phyloP scores from a whole-genome alignment of 306 rosid species.

The Begonia peltatifolia region DNA sequence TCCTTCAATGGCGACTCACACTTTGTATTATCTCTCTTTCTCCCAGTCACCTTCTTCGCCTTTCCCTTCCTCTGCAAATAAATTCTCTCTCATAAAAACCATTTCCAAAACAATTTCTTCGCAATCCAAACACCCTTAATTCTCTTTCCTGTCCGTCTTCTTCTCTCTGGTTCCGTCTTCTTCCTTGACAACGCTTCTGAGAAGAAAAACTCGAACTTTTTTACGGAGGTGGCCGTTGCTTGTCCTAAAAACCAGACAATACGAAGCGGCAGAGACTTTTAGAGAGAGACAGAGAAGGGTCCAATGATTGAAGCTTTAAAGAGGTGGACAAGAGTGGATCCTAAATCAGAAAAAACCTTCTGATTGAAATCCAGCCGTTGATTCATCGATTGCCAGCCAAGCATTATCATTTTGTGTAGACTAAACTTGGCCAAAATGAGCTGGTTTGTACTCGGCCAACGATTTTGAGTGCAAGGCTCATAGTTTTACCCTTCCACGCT shows the following conservation, averaged over 20 bases:
- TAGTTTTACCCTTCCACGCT: neutral
- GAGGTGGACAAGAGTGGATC: constrained; percentile 26
- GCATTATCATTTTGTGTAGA: constrained; percentile 18
- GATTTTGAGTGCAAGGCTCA: neutral
- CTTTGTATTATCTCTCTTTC: constrained; percentile 48
- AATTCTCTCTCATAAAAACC: constrained; percentile 62
- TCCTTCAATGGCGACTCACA: constrained; percentile 31
- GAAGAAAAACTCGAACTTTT: constrained; percentile 12
- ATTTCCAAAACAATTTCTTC: constrained; percentile 26
- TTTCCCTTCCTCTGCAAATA: constrained; percentile 33
- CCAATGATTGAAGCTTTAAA: constrained; percentile 63
- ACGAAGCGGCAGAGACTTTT: constrained; percentile 10
- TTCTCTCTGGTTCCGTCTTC: neutral
- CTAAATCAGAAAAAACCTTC: constrained; percentile 26
- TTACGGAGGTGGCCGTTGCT: too few species aligned
- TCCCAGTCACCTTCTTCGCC: constrained; percentile 85
- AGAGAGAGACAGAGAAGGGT: constrained; percentile 11
- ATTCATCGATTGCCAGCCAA: constrained; percentile 61
- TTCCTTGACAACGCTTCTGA: constrained; percentile 9
- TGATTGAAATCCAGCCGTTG: constrained; percentile 32
- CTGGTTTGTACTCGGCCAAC: constrained; percentile 1
- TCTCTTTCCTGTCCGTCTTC: neutral
- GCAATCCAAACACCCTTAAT: constrained; percentile 2
- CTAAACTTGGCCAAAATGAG: constrained; percentile 8
- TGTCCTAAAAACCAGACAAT: constrained; percentile 6